phyloP scores from a whole-genome alignment of 2,329 filamentous ascomycete genomes.

The Sphaceloma murrayae region DNA sequence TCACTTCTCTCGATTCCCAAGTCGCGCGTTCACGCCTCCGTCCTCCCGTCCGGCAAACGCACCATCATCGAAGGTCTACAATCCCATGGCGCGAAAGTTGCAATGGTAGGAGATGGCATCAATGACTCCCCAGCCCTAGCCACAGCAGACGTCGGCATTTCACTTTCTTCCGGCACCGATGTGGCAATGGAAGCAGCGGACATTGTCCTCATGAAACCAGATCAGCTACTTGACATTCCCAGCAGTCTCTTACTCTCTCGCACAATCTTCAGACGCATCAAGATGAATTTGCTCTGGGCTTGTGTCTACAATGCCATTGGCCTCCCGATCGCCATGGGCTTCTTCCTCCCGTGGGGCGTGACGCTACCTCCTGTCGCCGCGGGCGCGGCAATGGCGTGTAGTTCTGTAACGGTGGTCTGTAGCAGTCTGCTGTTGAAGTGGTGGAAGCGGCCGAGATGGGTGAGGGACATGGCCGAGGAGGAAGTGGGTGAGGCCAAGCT shows the following conservation, averaged over 20 bases:
- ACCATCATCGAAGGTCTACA: constrained; percentile 72
- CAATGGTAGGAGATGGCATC: constrained; percentile 97
- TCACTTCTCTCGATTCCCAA: constrained; percentile 67
- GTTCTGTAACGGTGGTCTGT: constrained; percentile 79
- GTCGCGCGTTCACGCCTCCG: constrained; percentile 72
- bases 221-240: constrained; percentile 87
- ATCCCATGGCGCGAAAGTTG: constrained; percentile 63
- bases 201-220: constrained; percentile 87
- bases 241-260: constrained; percentile 72
- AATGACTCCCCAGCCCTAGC: constrained; percentile 95
- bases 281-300: constrained; percentile 84
- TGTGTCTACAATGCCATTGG: constrained; percentile 88
- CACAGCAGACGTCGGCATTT: constrained; percentile 86
- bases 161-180: constrained; percentile 84
- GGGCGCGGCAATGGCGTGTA: constrained; percentile 85
- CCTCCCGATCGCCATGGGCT: constrained; percentile 90
- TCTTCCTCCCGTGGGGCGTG: constrained; percentile 82
- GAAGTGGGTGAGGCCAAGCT: constrained; percentile 17
- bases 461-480: constrained; percentile 57
- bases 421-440: constrained; percentile 76
- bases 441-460: constrained; percentile 78
- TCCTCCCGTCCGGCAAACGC: constrained; percentile 86
- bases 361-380: constrained; percentile 90
- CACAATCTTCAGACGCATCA: constrained; percentile 84
- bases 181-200: constrained; percentile 97